Percentiles rank a stretch among this genome's conserved stretches.
These are phyloP conservation scores for Euphorbia neoarborescens DNA, from an alignment of 441 rosid species.

Conservation along the genomic window DNA sequence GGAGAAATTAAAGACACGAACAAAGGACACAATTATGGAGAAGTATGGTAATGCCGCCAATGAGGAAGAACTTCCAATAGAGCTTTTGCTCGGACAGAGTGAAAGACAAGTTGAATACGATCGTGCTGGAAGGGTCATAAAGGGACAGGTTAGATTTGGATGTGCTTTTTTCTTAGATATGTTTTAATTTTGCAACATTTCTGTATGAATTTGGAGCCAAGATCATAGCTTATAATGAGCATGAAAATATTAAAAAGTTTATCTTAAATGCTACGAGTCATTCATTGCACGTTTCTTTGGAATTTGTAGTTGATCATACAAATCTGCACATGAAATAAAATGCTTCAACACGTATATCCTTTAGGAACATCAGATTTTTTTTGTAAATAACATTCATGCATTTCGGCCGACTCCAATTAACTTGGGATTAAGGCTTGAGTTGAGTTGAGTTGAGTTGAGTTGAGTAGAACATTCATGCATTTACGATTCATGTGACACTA, in stretches of 20 bases:
- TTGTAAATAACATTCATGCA: too few species aligned
- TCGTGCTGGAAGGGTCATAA: slow-evolving; percentile 49
- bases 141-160: slow-evolving; percentile 40
- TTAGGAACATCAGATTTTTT: too few species aligned
- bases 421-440: too few species aligned
- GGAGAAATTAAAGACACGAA: slow-evolving; percentile 56
- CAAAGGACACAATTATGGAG: slow-evolving; percentile 63
- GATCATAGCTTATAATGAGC: background rate
- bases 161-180: background rate
- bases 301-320: too few species aligned
- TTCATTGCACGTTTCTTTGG: too few species aligned
- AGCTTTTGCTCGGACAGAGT: slow-evolving; percentile 23
- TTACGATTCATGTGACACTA: background rate
- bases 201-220: background rate
- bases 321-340: too few species aligned
- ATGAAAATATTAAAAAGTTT: background rate
- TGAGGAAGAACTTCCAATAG: slow-evolving; percentile 44
- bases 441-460: too few species aligned
- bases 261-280: too few species aligned
- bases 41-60: slow-evolving; percentile 81
- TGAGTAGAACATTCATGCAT: background rate
- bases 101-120: slow-evolving; percentile 25
- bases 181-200: background rate
- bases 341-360: background rate
- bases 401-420: too few species aligned